Evolutionary conservation across 257 asterid genomes (phyloP).

Genomic region (Orobanche coerulescens): DNA sequence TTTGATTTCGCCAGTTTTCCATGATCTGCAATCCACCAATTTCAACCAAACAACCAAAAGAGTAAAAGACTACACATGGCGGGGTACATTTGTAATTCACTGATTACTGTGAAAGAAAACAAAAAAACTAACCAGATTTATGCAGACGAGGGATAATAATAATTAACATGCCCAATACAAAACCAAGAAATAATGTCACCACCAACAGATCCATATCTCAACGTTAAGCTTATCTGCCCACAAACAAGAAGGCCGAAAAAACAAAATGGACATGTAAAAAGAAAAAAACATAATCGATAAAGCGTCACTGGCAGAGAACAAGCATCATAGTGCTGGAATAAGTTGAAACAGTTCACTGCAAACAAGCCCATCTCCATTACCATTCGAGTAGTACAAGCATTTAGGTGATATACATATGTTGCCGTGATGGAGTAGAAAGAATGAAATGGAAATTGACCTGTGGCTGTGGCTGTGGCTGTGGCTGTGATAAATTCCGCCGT

Average conservation of each 20-base stretch:
- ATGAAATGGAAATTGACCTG: conserved; percentile 1
- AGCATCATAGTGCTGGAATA: background rate
- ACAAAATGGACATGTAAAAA: background rate
- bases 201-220: conserved; percentile 40
- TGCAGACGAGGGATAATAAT: conserved; percentile 46
- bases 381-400: background rate
- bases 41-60: conserved; percentile 16
- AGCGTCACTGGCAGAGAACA: background rate
- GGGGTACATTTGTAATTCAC: background rate
- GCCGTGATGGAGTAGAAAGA: background rate
- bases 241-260: background rate
- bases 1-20: conserved; percentile 28
- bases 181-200: conserved; percentile 42
- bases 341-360: background rate
- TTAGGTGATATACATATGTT: background rate
- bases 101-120: background rate
- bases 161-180: conserved; percentile 37
- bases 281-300: background rate
- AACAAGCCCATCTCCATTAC: background rate
- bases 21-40: conserved; percentile 43
- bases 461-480: background rate
- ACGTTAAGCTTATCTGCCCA: conserved; percentile 23
- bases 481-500: conserved; percentile 17
- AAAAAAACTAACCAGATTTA: conserved; percentile 39
- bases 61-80: background rate